Conservation (phyloP, 371 early-diverging fungal genomes). For the Lichtheimia ramosa region DNA sequence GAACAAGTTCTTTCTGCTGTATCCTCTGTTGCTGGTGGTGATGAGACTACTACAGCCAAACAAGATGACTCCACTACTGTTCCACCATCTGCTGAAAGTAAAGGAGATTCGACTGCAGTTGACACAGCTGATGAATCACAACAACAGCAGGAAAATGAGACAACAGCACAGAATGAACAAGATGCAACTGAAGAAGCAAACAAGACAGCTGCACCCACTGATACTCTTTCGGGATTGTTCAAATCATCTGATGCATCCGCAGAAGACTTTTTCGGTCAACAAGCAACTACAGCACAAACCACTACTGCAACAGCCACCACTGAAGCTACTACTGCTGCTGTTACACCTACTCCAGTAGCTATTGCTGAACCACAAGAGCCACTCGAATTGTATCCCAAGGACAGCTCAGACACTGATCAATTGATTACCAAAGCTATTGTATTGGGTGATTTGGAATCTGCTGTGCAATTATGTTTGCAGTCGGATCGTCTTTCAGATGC, state of each 20-base stretch:
- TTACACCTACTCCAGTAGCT: conserved; percentile 13
- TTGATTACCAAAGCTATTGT: conserved; percentile 83
- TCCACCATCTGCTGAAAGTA: conserved; percentile 15
- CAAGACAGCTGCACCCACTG: conserved; percentile 8
- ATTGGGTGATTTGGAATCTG: conserved; percentile 89
- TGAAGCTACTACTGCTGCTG: conserved; percentile 15
- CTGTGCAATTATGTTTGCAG: conserved; percentile 83
- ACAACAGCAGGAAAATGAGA: conserved; percentile 3
- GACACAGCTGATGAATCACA: background rate
- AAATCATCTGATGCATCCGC: conserved; percentile 19
- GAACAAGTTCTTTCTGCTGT: conserved; percentile 57
- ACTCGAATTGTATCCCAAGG: conserved; percentile 59
- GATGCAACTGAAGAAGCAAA: conserved; percentile 10
- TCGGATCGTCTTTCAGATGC: conserved; percentile 89
- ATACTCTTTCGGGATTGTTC: conserved; percentile 35
- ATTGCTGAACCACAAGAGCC: conserved; percentile 32
- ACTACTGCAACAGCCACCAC: conserved; percentile 10
- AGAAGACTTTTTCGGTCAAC: conserved; percentile 30
- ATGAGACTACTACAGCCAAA: conserved; percentile 19
- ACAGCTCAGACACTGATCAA: conserved; percentile 68
- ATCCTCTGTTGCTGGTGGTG: conserved; percentile 18
- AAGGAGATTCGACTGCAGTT: conserved; percentile 9
- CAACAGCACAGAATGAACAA: conserved; percentile 4
- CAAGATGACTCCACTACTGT: conserved; percentile 15
- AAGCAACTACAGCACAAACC: conserved; percentile 8